Evolutionary conservation across 129 eudicot genomes (phyloP).

Genomic region (Artemisia argyi): DNA sequence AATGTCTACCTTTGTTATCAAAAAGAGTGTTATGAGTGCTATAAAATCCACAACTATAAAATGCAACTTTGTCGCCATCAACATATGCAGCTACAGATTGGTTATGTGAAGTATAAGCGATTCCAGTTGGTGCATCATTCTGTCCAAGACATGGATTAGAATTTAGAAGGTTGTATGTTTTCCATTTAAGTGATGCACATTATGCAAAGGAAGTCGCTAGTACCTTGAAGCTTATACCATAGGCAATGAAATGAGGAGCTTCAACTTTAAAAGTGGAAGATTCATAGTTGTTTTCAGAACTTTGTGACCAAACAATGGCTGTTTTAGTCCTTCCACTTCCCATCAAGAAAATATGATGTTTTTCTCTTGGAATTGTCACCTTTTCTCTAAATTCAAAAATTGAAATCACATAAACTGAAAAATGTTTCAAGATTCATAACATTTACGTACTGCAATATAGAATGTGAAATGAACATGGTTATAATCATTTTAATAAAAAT

Average conservation of each 20-base stretch:
- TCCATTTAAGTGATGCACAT: not conserved
- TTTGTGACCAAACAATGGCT: constrained; percentile 67
- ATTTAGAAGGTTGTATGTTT: constrained; percentile 5
- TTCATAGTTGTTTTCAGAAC: constrained; percentile 53
- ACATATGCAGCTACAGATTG: constrained; percentile 82
- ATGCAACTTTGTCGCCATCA: constrained; percentile 68
- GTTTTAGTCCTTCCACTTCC: constrained; percentile 81
- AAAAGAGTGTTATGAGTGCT: constrained; percentile 77
- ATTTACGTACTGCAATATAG: no score
- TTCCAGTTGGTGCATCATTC: constrained; percentile 70
- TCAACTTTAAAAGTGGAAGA: constrained; percentile 79
- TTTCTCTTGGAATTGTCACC: constrained; percentile 61
- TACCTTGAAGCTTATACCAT: constrained; percentile 93
- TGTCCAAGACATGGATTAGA: constrained; percentile 24
- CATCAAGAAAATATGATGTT: constrained; percentile 62
- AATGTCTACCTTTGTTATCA: constrained; percentile 77
- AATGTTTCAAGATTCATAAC: no score
- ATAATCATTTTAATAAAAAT: no score
- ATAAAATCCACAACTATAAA: constrained; percentile 75
- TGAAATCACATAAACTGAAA: not conserved
- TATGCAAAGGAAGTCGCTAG: not conserved
- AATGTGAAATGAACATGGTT: no score
- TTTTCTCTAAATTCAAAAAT: constrained; percentile 57
- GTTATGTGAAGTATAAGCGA: constrained; percentile 46
- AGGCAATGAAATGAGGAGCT: constrained; percentile 67